These are phyloP conservation scores for Botrytis medusae DNA, from an alignment of 2,329 filamentous ascomycete species.

Conservation along the genomic window DNA sequence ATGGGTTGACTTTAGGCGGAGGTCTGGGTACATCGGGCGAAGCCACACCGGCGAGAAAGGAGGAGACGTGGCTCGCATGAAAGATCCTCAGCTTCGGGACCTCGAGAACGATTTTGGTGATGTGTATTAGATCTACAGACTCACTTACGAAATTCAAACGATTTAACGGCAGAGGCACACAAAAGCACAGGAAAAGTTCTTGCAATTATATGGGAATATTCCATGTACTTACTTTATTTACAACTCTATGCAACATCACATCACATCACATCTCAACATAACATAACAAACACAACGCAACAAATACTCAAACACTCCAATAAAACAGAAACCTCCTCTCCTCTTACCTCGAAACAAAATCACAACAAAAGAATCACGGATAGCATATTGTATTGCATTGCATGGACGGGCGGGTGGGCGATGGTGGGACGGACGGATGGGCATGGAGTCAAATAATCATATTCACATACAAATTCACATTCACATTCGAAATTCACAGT, in stretches of 20 bases:
- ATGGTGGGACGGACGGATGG: background rate
- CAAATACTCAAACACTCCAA: background rate
- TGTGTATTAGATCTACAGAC: background rate
- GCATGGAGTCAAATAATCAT: background rate
- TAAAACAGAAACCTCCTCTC: background rate
- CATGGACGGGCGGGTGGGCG: background rate
- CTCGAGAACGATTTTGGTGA: background rate
- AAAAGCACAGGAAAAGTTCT: background rate
- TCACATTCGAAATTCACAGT: background rate
- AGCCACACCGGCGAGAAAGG: constrained; percentile 36
- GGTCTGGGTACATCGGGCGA: constrained; percentile 27
- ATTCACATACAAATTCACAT: background rate
- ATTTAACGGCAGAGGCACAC: background rate
- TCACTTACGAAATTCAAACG: background rate
- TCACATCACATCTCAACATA: background rate
- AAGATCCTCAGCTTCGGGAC: background rate
- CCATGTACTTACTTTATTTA: background rate
- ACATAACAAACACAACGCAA: background rate
- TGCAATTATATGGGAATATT: background rate
- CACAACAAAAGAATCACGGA: background rate
- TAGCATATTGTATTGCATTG: background rate
- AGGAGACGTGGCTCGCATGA: constrained; percentile 40
- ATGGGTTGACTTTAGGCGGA: constrained; percentile 39
- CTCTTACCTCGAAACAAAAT: background rate
- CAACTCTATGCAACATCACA: background rate